Evolutionary conservation across 2,329 filamentous ascomycete genomes (phyloP).

Genomic region (Elsinoe fawcettii): DNA sequence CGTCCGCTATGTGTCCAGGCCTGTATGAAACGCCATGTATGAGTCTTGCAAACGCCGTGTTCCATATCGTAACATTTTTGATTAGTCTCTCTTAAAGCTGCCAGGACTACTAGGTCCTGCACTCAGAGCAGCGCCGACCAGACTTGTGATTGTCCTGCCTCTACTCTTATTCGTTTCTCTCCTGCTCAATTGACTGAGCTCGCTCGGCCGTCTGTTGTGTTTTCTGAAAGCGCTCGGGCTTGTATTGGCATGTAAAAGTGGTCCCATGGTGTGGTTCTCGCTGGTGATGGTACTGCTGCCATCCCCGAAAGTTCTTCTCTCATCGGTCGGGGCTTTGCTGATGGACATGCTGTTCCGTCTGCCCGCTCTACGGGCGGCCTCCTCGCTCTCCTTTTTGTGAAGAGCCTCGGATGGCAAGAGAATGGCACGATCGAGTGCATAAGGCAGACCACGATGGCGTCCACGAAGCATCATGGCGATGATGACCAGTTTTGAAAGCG

Average conservation of each 20-base stretch:
- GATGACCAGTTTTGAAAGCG: constrained; percentile 59
- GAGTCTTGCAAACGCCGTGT: neutral
- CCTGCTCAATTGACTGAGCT: constrained; percentile 11
- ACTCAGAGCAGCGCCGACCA: neutral
- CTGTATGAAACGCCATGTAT: constrained; percentile 5
- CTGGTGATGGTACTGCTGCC: constrained; percentile 10
- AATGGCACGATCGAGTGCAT: constrained; percentile 62
- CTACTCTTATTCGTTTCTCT: neutral
- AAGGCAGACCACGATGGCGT: constrained; percentile 57
- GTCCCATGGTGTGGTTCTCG: neutral
- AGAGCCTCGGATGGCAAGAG: constrained; percentile 59
- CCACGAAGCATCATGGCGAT: constrained; percentile 61
- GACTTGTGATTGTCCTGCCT: neutral
- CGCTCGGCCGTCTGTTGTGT: constrained; percentile 7
- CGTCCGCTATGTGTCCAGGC: neutral
- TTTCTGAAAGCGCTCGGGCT: constrained; percentile 3
- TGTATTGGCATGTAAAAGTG: neutral
- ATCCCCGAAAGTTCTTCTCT: neutral
- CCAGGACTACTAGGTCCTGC: constrained; percentile 5
- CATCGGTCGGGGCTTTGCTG: constrained; percentile 12
- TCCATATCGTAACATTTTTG: neutral
- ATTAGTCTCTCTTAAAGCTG: constrained; percentile 3
- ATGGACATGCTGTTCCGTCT: constrained; percentile 23
- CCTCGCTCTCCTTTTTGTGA: constrained; percentile 51
- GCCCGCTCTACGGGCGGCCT: constrained; percentile 34